Base-by-base conservation (phyloP, 106 monocot species). In the Triglochin maritima region DNA sequence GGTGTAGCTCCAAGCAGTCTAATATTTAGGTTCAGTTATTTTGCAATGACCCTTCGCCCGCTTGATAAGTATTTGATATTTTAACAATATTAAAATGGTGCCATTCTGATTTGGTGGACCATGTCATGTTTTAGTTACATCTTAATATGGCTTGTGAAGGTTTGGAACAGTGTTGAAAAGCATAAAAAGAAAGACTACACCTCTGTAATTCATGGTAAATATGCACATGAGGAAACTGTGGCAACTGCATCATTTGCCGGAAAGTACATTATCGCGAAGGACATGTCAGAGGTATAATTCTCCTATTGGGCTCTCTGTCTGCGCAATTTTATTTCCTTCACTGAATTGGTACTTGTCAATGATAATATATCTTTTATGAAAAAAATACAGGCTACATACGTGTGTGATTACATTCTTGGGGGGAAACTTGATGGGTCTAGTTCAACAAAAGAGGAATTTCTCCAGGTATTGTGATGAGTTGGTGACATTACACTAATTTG, bases 161-260 rank as follows among this genome's bases (percentile, higher is more conserved):
- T 96, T 42, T 96, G 96, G 96, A 90, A 88, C 65, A 81, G 69
- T 62, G 96, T 96, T 54, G 96, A 96, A 57, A 96, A 96, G 80
- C 96, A 96, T 72, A 96, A 96, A 70, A 90, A 88, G 78, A 75
- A 81, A 45, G 96, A 96, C 12, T 96, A 86, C 65, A 96, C 90
- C 52, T 96, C 96, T 45, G 88, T 96, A 57, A 96, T 96, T 66
- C 96, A 96, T 64, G 96, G 96, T 56, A 88, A 86, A 79, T 91
- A 96, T 76, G 65, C 85, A 48, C 96, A 96, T 76, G 90, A 96
- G 75, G 96, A 96, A 69, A 96, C 96, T 46, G 64, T 96, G 49
- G 96, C 96, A 63, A 96, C 96, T 61, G 79, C 90, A 60, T 96
- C 96, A 62, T 96, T 91, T 82, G 96, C 96, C 43, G 91, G 79